Base-by-base conservation (phyloP, 2,329 filamentous ascomycete genomes). In the Pestalotiopsis sp. region DNA sequence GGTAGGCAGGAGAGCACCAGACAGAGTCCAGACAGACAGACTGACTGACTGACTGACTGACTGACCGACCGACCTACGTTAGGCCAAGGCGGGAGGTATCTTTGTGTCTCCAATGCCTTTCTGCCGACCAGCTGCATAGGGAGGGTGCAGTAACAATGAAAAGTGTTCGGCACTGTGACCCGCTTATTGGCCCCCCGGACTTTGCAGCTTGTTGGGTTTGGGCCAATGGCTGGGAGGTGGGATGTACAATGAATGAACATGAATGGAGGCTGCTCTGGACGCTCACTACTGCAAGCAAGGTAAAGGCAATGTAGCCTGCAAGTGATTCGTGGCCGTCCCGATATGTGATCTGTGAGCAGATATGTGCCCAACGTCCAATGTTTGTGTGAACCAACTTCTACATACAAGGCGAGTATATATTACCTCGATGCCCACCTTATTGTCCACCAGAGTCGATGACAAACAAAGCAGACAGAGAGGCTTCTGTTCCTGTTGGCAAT, bases 91-190 rank as follows among this genome's bases (percentile, higher is more conserved):
- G 31, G 59, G 38, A 64, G 61, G 61, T 64, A 64, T 65, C 64
- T 65, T 65, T 65, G 64, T 65, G 64, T 64, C 61, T 17, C 61
- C 61, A 64, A 31, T 64, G 36, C 61, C 64, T 65, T 65, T 65
- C 64, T 65, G 64, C 64, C 64, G 64, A 45, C 52, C 41, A 45
- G 45, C 41, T 65, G 64, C 64, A 65, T 38, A 39, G 61, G n/a
- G 61, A 64, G 20, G 20, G 39, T 49, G 61, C 61, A 65, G 64
- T 65, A 65, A 65, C 52, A 65, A 65, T 65, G 49, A 57, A 65
- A 64, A 64, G 13, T 64, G 11, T 11, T 52, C 23, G 61, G 61
- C 61, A 64, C 61, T 64, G 61, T 64, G 61, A 62, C 59, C 59
- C 59, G 59, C 59, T 36, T 13, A 59, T 23, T 36, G 59, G 27